phyloP scores from a whole-genome alignment of 129 eudicot genomes.

The Flaveria linearis region DNA sequence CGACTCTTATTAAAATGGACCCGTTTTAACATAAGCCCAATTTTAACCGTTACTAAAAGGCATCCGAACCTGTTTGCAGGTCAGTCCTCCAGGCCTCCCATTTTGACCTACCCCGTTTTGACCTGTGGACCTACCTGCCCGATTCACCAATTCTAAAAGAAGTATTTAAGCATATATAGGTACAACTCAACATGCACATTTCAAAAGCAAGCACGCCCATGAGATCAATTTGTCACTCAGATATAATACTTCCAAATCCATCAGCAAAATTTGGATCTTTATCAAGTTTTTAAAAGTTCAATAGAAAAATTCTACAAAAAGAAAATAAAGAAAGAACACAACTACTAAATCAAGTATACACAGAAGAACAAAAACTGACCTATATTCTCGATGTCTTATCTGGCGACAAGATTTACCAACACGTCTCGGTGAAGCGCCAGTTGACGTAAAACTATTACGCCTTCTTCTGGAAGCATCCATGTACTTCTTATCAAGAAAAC shows the following conservation, averaged over 20 bases:
- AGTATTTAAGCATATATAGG: not conserved
- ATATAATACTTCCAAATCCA: constrained; percentile 13
- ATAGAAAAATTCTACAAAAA: constrained; percentile 5
- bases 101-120: not conserved
- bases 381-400: constrained; percentile 64
- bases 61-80: not conserved
- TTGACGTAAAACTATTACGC: constrained; percentile 51
- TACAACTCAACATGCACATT: constrained; percentile 7
- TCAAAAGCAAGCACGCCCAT: constrained; percentile 1
- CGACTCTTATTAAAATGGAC: not conserved
- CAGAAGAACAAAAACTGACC: constrained; percentile 39
- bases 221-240: constrained; percentile 12
- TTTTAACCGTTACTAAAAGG: constrained; percentile 6
- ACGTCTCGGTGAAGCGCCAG: constrained; percentile 57
- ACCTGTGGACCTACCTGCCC: not conserved
- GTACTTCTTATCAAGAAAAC: constrained; percentile 48
- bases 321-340: not conserved
- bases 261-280: constrained; percentile 14
- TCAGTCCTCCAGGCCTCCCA: not conserved
- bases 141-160: not conserved
- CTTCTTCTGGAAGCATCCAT: constrained; percentile 62
- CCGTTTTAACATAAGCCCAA: not conserved
- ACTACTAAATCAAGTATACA: not conserved
- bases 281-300: not conserved
- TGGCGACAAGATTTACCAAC: constrained; percentile 91